phyloP scores from a whole-genome alignment of 305 asterid species.

The Solanum hybrid region DNA sequence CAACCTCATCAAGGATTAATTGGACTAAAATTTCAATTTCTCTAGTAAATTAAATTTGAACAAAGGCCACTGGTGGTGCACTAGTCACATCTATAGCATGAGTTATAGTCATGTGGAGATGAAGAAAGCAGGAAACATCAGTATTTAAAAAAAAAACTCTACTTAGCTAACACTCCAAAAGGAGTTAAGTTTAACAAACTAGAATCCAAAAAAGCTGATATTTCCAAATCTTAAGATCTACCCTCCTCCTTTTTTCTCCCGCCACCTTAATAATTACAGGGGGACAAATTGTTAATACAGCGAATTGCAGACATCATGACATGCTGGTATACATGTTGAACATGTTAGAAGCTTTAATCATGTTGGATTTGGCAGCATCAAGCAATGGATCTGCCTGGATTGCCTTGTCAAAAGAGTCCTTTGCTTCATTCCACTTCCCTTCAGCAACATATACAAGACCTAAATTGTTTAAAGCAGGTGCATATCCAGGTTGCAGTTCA shows the following conservation, averaged over 20 bases:
- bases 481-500: conserved; percentile 85
- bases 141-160: neutral
- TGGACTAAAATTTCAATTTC: neutral
- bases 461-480: conserved; percentile 92
- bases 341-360: conserved; percentile 46
- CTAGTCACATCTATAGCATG: neutral
- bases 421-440: conserved; percentile 70
- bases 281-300: neutral
- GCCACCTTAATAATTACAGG: neutral
- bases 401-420: conserved; percentile 79
- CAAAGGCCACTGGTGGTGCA: neutral
- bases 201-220: neutral
- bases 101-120: neutral
- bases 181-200: neutral
- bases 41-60: neutral
- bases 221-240: neutral
- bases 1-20: neutral
- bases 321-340: conserved; percentile 27
- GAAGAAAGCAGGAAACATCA: neutral
- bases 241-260: neutral
- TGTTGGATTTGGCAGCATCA: conserved; percentile 89
- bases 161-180: neutral
- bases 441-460: conserved; percentile 93
- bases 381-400: conserved; percentile 63
- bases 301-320: conserved; percentile 17